These are phyloP conservation scores for Rhododendron kiyosumense DNA, from an alignment of 148 eudicot species.

Conservation along the genomic window DNA sequence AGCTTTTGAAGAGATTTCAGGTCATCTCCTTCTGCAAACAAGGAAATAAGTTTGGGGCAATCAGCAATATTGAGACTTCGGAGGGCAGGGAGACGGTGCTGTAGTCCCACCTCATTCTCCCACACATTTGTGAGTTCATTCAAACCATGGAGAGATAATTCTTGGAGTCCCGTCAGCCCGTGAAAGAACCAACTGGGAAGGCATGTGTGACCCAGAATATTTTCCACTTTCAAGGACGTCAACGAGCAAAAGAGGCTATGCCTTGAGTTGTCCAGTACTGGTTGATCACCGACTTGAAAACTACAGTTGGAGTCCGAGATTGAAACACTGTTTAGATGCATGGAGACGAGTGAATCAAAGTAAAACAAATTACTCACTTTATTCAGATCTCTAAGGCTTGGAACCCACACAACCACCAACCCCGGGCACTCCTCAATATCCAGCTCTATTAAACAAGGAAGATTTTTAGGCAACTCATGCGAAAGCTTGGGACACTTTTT, in stretches of 20 bases:
- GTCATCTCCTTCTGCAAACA: too few species aligned
- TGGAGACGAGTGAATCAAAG: not conserved
- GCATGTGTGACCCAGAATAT: not conserved
- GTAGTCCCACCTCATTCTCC: too few species aligned
- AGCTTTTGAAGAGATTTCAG: too few species aligned
- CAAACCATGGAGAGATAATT: too few species aligned
- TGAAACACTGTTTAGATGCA: not conserved
- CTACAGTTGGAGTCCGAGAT: not conserved
- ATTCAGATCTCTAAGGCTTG: not conserved
- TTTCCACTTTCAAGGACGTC: not conserved
- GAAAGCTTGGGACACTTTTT: conserved; percentile 9
- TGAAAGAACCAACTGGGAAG: too few species aligned
- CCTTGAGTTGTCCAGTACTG: not conserved
- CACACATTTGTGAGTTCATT: too few species aligned
- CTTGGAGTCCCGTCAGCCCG: too few species aligned
- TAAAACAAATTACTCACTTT: not conserved
- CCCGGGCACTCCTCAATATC: not conserved
- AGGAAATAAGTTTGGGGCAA: too few species aligned
- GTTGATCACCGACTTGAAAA: not conserved
- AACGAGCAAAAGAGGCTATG: not conserved
- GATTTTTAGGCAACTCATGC: not conserved
- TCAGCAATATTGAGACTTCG: too few species aligned
- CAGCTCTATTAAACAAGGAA: not conserved
- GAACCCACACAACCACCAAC: not conserved
- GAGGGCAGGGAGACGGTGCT: too few species aligned